phyloP scores from a whole-genome alignment of 495 filamentous ascomycete species.

The Aspergillus cavernicola region DNA sequence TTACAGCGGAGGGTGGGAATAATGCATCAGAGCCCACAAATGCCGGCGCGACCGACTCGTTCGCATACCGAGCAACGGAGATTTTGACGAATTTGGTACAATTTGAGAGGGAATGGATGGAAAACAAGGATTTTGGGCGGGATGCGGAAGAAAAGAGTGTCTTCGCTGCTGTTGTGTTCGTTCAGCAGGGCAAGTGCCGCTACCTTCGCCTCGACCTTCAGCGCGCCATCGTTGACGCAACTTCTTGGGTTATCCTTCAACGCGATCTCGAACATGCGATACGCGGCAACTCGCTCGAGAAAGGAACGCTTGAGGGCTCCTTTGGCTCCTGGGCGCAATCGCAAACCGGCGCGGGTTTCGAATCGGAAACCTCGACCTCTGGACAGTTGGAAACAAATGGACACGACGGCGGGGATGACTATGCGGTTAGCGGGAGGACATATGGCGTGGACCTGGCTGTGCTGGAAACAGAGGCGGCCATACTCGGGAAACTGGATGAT shows the following conservation, averaged over 20 bases:
- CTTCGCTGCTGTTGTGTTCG: background rate
- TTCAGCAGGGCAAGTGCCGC: conserved; percentile 10
- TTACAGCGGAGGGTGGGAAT: background rate
- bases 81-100: background rate
- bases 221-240: conserved; percentile 6
- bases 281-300: background rate
- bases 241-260: conserved; percentile 7
- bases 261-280: background rate
- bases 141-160: background rate
- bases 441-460: background rate
- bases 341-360: background rate
- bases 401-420: background rate
- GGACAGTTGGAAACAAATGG: background rate
- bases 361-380: background rate
- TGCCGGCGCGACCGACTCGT: background rate
- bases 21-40: background rate
- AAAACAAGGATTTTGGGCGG: background rate
- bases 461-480: background rate
- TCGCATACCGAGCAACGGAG: background rate
- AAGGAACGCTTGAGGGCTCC: no score
- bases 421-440: background rate
- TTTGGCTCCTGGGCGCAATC: background rate
- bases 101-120: background rate
- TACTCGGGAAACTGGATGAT: background rate
- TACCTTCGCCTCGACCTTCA: conserved; percentile 6